These are phyloP conservation scores for Ophiocordyceps camponoti-floridani DNA, from an alignment of 2,329 filamentous ascomycete genomes.

Conservation along the genomic window DNA sequence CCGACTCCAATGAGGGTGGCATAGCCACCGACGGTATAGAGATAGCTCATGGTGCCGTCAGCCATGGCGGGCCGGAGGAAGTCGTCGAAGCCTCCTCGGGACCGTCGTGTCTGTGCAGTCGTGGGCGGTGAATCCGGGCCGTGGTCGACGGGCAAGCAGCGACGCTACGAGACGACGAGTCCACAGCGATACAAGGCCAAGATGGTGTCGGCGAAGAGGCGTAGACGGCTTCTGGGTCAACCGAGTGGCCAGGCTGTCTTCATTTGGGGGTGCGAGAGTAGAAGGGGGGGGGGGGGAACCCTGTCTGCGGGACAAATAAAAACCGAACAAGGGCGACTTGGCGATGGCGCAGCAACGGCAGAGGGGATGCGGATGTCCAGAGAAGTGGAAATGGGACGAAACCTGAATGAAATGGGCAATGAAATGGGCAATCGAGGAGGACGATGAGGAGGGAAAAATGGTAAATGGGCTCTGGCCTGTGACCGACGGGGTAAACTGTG, in stretches of 20 bases:
- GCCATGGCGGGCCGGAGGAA: slow-evolving; percentile 10
- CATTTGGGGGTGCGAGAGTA: slow-evolving; percentile 1
- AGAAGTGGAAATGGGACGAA: not conserved
- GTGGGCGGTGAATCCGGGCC: not conserved
- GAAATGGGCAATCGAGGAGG: not conserved
- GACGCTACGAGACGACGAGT: not conserved
- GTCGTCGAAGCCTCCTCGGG: not conserved
- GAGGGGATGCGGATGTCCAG: not conserved
- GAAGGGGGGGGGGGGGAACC: slow-evolving; percentile 2
- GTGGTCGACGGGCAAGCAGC: not conserved
- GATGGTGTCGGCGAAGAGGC: not conserved
- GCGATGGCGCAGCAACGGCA: not conserved
- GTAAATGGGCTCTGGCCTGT: not conserved
- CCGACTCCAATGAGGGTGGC: slow-evolving; percentile 17
- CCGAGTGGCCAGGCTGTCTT: slow-evolving; percentile 16
- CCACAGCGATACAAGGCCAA: not conserved
- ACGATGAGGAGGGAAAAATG: not conserved
- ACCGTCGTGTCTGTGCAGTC: not conserved
- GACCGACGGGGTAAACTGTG: not conserved
- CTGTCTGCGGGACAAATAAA: slow-evolving; percentile 4
- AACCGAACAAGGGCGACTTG: slow-evolving; percentile 2
- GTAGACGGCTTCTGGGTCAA: slow-evolving; percentile 5
- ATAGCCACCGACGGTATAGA: slow-evolving; percentile 20
- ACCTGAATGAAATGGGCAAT: not conserved
- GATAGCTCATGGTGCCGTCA: slow-evolving; percentile 14